phyloP scores from a whole-genome alignment of 75 land plant genomes.

The Picea sitchensis region DNA sequence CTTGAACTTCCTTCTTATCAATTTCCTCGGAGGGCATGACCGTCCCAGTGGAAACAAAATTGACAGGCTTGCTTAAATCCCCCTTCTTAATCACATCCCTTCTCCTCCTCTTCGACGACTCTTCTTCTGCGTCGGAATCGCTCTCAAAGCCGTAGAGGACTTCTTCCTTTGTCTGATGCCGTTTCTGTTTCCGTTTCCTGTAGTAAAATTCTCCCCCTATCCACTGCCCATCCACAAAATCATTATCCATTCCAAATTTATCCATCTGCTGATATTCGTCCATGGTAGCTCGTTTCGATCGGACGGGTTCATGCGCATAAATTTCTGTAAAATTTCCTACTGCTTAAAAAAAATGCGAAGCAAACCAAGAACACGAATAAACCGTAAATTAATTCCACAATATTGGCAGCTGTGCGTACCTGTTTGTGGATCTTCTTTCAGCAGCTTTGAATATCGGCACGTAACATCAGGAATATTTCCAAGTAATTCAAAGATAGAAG shows the following conservation, averaged over 20 bases:
- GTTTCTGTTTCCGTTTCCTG: constrained; percentile 56
- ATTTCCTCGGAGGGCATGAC: constrained; percentile 68
- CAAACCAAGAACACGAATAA: no score
- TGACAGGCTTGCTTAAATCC: constrained; percentile 78
- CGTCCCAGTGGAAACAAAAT: constrained; percentile 80
- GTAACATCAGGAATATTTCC: no score
- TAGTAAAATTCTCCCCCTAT: constrained; percentile 83
- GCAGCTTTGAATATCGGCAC: no score
- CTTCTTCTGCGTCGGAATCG: constrained; percentile 45
- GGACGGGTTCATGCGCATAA: no score
- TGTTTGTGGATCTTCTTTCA: no score
- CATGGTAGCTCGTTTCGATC: constrained; percentile 12
- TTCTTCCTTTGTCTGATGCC: constrained; percentile 78
- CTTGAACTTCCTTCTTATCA: constrained; percentile 33
- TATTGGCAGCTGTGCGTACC: no score
- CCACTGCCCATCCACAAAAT: constrained; percentile 78
- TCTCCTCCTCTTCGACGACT: constrained; percentile 26
- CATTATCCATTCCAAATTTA: constrained; percentile 81
- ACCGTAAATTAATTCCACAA: no score
- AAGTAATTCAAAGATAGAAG: no score
- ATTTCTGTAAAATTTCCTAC: no score
- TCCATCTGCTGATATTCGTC: constrained; percentile 91
- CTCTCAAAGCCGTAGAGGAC: constrained; percentile 67
- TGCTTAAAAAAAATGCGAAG: no score
- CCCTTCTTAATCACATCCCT: constrained; percentile 38